A percentile compares a stretch with the other conserved stretches of the same genome.
These are phyloP conservation scores for Trichomonascaceae sp. DNA, from an alignment of 1,139 yeast genomes.

Conservation along the genomic window DNA sequence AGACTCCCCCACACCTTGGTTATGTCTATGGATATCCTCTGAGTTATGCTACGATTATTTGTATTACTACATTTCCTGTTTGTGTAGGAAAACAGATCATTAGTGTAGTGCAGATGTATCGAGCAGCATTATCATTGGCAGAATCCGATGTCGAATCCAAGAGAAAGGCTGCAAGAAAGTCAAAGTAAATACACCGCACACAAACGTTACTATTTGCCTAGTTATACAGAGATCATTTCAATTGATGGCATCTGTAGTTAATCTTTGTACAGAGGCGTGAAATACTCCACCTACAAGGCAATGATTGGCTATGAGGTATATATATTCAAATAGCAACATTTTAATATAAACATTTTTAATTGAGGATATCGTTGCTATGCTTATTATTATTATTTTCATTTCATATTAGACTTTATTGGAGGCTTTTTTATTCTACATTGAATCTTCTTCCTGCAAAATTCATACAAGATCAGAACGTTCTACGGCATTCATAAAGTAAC, in stretches of 20 bases:
- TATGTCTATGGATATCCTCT: constrained; percentile 39
- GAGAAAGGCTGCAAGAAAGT: constrained; percentile 13
- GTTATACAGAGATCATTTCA: constrained; percentile 6
- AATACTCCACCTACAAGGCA: constrained; percentile 8
- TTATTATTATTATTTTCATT: background rate
- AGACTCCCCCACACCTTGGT: constrained; percentile 37
- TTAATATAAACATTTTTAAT: background rate
- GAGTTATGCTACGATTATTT: constrained; percentile 64
- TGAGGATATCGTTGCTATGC: background rate
- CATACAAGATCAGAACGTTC: constrained; percentile 26
- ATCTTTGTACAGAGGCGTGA: background rate
- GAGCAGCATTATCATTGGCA: constrained; percentile 81
- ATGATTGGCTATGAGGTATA: background rate
- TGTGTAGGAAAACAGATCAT: constrained; percentile 90
- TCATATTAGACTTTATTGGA: background rate
- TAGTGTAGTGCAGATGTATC: constrained; percentile 78
- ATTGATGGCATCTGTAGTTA: background rate
- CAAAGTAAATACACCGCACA: background rate
- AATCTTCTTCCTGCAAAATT: background rate
- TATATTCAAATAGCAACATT: background rate
- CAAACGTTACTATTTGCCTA: constrained; percentile 3
- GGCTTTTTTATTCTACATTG: background rate
- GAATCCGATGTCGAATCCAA: constrained; percentile 66
- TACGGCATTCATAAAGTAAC: constrained; percentile 31
- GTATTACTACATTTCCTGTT: constrained; percentile 66